Conservation (phyloP, 2,329 filamentous ascomycete species). For the Epichloe sibirici region DNA sequence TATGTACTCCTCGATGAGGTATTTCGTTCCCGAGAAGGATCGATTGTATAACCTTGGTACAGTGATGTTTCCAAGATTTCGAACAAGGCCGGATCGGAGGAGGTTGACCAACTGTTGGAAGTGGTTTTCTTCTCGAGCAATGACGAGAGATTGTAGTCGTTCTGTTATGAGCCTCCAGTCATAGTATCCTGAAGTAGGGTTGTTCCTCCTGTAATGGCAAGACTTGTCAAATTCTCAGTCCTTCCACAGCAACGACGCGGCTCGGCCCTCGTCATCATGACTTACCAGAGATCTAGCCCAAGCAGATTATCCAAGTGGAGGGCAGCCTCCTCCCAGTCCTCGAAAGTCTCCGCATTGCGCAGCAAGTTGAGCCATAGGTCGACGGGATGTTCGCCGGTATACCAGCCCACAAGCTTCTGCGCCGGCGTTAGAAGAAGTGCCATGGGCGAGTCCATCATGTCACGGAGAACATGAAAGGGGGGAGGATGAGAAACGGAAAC, state of each 20-base stretch:
- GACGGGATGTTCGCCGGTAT: conserved; percentile 49
- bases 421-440: conserved; percentile 14
- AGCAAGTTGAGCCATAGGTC: conserved; percentile 56
- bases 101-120: conserved; percentile 66
- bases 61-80: conserved; percentile 87
- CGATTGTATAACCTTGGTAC: conserved; percentile 70
- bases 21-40: conserved; percentile 79
- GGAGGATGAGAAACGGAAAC: conserved; percentile 9
- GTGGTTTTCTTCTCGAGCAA: conserved; percentile 58
- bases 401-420: conserved; percentile 59
- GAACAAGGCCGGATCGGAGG: conserved; percentile 64
- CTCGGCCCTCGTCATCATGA: neutral
- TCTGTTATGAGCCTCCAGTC: conserved; percentile 76
- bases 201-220: conserved; percentile 53
- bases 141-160: conserved; percentile 57
- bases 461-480: conserved; percentile 4
- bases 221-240: neutral
- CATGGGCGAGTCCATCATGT: conserved; percentile 7
- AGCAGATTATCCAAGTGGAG: conserved; percentile 70
- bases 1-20: conserved; percentile 84
- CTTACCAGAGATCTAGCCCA: conserved; percentile 69
- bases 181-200: conserved; percentile 69
- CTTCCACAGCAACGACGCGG: no score
- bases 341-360: conserved; percentile 55
- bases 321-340: conserved; percentile 81